Base-by-base conservation (phyloP, 2,329 filamentous ascomycete genomes). In the Monilinia polystroma region DNA sequence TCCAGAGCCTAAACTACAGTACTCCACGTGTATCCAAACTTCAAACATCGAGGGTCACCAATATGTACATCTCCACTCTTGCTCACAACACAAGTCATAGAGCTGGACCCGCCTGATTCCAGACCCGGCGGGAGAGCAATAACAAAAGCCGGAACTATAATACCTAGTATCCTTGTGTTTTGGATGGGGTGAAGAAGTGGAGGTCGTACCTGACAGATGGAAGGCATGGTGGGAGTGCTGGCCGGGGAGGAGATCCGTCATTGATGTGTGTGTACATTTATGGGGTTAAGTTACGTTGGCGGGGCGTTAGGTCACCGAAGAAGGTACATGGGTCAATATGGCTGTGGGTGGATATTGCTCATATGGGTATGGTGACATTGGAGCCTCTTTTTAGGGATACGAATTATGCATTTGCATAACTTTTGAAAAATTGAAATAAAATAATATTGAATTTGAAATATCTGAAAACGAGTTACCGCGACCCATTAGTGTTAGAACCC, bases 131-230 rank as follows among this genome's bases (percentile, higher is more conserved):
- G 58, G 45, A 56, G 53, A 51, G 58, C 58, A 51, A 8, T 32
- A 8, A 7, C 18, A 11, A 18, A 38, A 62, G 58, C 58, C 58
- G 58, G 45, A 51, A 26, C 29, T 38, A 18, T 6, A 16, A 43
- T 16, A 43, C 16, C 12, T 49, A 35, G 10, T 20, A 60, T 60
- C 45, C 45, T 38, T 38, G 45, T 26, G 58, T 23, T 29, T 32
- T 29, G 23, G 29, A 26, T 62, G 32, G 20, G 58, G 45, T 62
- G 58, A 38, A n/a, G 14, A 62, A 26, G 45, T 62, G 58, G 45
- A 62, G 23, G 62, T 47, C 20, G 62, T 64, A 64, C 62, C 62
- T 58, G 62, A 35, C 51, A 64, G 58, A 51, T 51, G 45, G 45
- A 26, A 62, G 45, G 45, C 45, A 47, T 51, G 58, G 52, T 64